Conservation (phyloP, 2,329 filamentous ascomycete species). For the Parascedosporium putredinis region DNA sequence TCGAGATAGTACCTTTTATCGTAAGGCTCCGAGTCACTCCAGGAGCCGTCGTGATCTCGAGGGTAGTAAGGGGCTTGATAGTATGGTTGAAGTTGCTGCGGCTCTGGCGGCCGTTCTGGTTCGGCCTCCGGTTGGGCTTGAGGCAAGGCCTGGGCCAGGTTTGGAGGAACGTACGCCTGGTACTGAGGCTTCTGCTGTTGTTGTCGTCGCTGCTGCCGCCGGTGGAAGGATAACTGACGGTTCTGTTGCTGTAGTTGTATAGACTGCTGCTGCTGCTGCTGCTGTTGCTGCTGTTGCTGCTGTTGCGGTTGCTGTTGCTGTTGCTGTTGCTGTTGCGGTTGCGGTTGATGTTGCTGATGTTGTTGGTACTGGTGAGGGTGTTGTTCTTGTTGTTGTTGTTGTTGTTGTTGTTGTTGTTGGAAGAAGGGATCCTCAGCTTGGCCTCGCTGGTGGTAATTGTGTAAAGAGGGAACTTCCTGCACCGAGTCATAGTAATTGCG, state of each 20-base stretch:
- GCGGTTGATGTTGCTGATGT: neutral
- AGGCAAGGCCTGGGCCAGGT: neutral
- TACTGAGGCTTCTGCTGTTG: neutral
- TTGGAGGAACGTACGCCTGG: too few relatives aligned
- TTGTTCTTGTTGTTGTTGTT: neutral
- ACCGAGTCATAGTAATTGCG: neutral
- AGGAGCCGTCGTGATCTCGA: neutral
- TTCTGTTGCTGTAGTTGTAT: neutral
- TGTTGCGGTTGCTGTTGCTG: neutral
- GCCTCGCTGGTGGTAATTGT: neutral
- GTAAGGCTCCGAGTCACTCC: neutral
- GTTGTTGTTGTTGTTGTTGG: neutral
- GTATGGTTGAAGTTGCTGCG: neutral
- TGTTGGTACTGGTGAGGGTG: neutral
- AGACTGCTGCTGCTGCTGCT: neutral
- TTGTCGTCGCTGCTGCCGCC: neutral
- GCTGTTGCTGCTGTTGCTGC: neutral
- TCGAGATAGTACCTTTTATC: neutral
- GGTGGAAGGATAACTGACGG: neutral
- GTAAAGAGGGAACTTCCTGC: neutral
- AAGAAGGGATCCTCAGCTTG: too few relatives aligned
- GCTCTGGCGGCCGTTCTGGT: neutral
- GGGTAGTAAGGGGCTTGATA: neutral
- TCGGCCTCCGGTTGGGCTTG: neutral
- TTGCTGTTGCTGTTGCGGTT: neutral